phyloP scores from a whole-genome alignment of 768 basidiomycete genomes.

The Boletellus ananas region DNA sequence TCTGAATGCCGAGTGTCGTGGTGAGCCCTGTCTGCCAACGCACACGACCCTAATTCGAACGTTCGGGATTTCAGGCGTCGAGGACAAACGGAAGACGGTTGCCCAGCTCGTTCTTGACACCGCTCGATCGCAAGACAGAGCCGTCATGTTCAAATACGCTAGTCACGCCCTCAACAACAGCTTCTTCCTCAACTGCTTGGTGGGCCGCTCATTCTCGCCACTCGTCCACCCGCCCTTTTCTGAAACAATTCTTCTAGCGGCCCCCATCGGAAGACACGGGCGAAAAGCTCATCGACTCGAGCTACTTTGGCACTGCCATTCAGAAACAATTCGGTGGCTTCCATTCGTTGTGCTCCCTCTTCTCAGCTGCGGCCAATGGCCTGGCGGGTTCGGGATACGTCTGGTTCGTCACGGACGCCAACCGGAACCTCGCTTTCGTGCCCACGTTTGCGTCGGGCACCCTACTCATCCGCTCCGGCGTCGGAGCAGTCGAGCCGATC shows the following conservation, averaged over 20 bases:
- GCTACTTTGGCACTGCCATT: conserved; percentile 18
- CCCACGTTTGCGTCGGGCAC: conserved; percentile 91
- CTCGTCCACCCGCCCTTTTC: not conserved
- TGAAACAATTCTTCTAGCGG: conserved; percentile 22
- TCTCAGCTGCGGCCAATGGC: conserved; percentile 73
- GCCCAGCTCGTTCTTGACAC: conserved; percentile 71
- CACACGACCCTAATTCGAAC: not conserved
- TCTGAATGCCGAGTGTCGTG: conserved; percentile 68
- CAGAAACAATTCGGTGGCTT: conserved; percentile 57
- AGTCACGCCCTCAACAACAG: conserved; percentile 91
- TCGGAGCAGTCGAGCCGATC: conserved; percentile 30
- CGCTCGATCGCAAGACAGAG: conserved; percentile 51
- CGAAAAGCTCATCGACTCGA: conserved; percentile 18
- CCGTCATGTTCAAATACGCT: conserved; percentile 86
- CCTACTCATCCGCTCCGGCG: conserved; percentile 66
- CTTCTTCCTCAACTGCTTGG: conserved; percentile 87
- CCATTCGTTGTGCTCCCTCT: conserved; percentile 64
- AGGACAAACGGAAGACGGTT: conserved; percentile 53
- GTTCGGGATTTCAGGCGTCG: conserved; percentile 41
- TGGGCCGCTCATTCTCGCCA: conserved; percentile 38
- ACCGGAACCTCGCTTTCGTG: conserved; percentile 62
- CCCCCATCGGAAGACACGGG: conserved; percentile 28
- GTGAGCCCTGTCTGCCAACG: conserved; percentile 39
- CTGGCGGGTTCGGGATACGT: conserved; percentile 79
- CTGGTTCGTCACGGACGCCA: conserved; percentile 78